These are phyloP conservation scores for Aristolochia fimbriata DNA, from an alignment of 164 flowering plant genomes.

Conservation along the genomic window DNA sequence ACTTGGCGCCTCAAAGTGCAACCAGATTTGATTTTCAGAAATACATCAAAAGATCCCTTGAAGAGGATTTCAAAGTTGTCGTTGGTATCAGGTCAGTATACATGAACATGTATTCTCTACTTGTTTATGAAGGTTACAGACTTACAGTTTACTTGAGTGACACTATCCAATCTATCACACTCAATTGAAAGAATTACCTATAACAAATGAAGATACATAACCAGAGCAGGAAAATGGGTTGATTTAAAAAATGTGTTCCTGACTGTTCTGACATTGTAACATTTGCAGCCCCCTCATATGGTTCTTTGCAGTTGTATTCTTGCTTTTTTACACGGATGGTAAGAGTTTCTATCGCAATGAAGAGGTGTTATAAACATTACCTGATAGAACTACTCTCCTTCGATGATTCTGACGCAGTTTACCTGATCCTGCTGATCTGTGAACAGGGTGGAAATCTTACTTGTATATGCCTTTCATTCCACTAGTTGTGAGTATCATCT, in stretches of 20 bases:
- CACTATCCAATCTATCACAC: background rate
- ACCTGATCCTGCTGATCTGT: background rate
- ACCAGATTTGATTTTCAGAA: slow-evolving; percentile 58
- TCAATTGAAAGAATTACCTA: background rate
- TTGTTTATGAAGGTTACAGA: too few relatives aligned
- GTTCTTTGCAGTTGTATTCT: slow-evolving; percentile 60
- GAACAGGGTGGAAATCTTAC: slow-evolving; percentile 57
- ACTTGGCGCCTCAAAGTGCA: slow-evolving; percentile 64
- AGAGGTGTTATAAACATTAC: background rate
- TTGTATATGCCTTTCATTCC: slow-evolving; percentile 77
- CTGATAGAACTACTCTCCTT: background rate
- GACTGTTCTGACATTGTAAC: background rate
- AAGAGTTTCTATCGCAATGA: slow-evolving; percentile 1
- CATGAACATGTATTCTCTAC: background rate
- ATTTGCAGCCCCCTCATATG: slow-evolving; percentile 56
- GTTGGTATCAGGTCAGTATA: slow-evolving; percentile 60
- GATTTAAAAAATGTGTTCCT: background rate
- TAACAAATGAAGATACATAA: background rate
- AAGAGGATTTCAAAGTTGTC: slow-evolving; percentile 85
- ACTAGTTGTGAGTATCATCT: slow-evolving; percentile 43
- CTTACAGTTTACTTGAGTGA: too few relatives aligned
- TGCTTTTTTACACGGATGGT: slow-evolving; percentile 55
- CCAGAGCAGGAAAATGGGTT: background rate
- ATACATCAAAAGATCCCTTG: slow-evolving; percentile 71
- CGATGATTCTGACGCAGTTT: background rate